These are phyloP conservation scores for Fusarium tricinctum DNA, from an alignment of 2,329 filamentous ascomycete genomes.

Conservation along the genomic window DNA sequence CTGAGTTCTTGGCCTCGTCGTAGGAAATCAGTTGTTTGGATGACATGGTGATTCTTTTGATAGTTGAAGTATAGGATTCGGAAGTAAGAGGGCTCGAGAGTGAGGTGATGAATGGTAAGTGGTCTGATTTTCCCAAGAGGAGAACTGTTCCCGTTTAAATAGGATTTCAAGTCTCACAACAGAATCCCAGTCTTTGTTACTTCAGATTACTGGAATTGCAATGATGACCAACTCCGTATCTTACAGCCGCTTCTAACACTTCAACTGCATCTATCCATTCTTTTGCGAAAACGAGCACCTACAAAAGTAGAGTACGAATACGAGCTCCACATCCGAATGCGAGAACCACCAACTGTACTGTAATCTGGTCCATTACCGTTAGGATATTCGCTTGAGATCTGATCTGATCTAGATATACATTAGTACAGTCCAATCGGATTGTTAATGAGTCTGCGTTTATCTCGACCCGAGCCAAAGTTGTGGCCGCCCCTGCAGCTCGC, in stretches of 20 bases:
- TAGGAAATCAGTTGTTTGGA: slow-evolving; percentile 75
- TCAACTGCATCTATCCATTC: background rate
- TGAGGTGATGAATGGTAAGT: background rate
- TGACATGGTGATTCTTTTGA: slow-evolving; percentile 36
- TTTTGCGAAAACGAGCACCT: slow-evolving; percentile 38
- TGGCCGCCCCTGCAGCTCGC: slow-evolving; percentile 13
- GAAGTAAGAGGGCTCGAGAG: rapidly evolving
- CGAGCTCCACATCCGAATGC: slow-evolving; percentile 34
- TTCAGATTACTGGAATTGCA: slow-evolving; percentile 5
- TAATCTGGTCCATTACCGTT: background rate
- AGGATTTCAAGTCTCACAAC: background rate
- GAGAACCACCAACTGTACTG: slow-evolving; percentile 9
- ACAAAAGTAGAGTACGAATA: slow-evolving; percentile 29
- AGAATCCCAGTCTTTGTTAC: slow-evolving; percentile 12
- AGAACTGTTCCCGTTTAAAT: slow-evolving; percentile 24
- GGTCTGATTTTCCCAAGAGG: background rate
- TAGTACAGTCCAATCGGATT: slow-evolving; percentile 10
- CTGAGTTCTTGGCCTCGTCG: slow-evolving; percentile 83
- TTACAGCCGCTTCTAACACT: background rate
- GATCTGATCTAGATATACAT: slow-evolving; percentile 26
- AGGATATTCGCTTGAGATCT: slow-evolving; percentile 8
- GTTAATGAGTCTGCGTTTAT: background rate
- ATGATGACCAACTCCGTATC: slow-evolving; percentile 6
- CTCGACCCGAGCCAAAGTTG: slow-evolving; percentile 3
- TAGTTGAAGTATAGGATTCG: background rate